Percentiles rank a stretch among this genome's conserved stretches.
Conservation (phyloP, 2,329 filamentous ascomycete genomes). For the Aspergillus fumigatus region DNA sequence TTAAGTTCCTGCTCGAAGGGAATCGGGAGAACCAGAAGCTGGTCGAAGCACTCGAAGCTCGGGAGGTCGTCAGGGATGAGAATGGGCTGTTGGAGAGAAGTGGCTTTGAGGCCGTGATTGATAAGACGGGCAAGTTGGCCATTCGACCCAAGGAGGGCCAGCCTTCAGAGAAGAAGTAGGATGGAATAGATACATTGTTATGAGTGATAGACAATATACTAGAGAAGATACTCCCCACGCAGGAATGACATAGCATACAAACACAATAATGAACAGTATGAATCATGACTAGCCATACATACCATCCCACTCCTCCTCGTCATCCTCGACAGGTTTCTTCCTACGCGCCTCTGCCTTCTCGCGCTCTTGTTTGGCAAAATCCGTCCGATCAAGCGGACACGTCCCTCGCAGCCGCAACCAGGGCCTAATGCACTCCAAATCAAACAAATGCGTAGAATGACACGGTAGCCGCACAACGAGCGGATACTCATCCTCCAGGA, state of each 20-base stretch:
- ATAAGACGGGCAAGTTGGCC: slow-evolving; percentile 40
- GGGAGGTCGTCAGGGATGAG: slow-evolving; percentile 40
- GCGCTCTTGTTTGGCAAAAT: slow-evolving; percentile 53
- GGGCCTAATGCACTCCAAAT: slow-evolving; percentile 61
- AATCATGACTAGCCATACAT: slow-evolving; percentile 36
- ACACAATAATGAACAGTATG: neutral
- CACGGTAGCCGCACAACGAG: slow-evolving; percentile 60
- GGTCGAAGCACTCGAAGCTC: slow-evolving; percentile 45
- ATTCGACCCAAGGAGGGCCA: slow-evolving; percentile 32
- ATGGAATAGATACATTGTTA: neutral
- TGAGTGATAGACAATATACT: neutral
- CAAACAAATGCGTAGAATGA: slow-evolving; percentile 58
- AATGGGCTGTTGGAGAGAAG: slow-evolving; percentile 37
- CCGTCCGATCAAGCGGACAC: slow-evolving; percentile 58
- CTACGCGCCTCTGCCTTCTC: slow-evolving; percentile 49
- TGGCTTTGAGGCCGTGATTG: slow-evolving; percentile 41
- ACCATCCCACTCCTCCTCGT: slow-evolving; percentile 47
- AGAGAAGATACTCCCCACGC: neutral
- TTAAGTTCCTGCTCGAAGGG: slow-evolving; percentile 64
- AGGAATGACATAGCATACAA: neutral
- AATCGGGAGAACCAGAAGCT: slow-evolving; percentile 52
- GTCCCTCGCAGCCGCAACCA: slow-evolving; percentile 62
- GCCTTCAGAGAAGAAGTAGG: neutral
- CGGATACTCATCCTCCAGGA: slow-evolving; percentile 60
- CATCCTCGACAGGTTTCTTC: slow-evolving; percentile 36